Base-by-base conservation (phyloP, 2,329 filamentous ascomycete species). In the Sporothrix humicola region DNA sequence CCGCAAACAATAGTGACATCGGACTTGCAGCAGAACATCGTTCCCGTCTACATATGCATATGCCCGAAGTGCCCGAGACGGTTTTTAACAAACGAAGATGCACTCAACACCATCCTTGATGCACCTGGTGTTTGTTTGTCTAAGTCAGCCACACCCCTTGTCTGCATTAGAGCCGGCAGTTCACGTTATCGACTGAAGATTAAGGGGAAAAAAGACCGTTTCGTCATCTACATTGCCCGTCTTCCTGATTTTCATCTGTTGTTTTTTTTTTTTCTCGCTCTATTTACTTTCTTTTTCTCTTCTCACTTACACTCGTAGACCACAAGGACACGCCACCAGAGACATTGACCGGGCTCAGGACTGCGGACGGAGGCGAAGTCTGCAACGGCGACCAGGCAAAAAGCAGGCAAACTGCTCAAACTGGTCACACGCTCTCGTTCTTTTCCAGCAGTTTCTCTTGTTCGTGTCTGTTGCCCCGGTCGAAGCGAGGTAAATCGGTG, bases 261-360 rank as follows among this genome's bases (percentile, higher is more conserved):
- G 46, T n/a, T 54, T 56, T 54, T 15, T 54, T 15, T 23, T 42
- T 69, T 69, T 56, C 42, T 26, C 20, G 3, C 23, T 42, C 66
- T 68, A n/a, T 68, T 52, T 48, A 48, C 65, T 52, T 68, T 52
- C 44, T 31, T 52, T 50, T 59, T 56, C 9, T 23, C 48, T 26
- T 46, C 20, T n/a, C 58, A 10, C 58, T 42, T 42, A 26, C 58
- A 9, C 17, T 37, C 42, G 20, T 44, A 66, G 20, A 48, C 20
- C 20, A 26, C 12, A n/a, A n/a, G 20, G 65, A 31, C 54, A 71
- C 69, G 69, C 69, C 69, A 71, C 42, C 69, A 71, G 69, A 71
- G 69, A 59, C 68, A 58, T 46, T 37, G 26, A 56, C 20, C 5
- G 31, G 3, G 7, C 31, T 37, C 31, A 37, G 31, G 8, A n/a